Conservation (phyloP, 176 grass and related monocot species). For the Cenchrus americanus region DNA sequence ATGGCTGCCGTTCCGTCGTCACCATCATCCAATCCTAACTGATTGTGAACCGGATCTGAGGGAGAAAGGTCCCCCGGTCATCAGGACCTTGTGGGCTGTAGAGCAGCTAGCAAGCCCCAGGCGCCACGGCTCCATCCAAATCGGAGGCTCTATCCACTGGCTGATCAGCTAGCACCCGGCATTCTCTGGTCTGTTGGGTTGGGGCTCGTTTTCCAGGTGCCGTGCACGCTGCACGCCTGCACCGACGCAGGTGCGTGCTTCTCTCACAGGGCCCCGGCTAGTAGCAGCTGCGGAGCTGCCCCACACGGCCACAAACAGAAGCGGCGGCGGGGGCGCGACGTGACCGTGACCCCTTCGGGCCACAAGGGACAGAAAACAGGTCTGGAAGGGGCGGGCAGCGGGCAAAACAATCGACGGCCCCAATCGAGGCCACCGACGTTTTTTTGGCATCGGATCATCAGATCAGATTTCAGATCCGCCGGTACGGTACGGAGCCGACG, state of each 20-base stretch:
- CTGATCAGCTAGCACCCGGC: not conserved
- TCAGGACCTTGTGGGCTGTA: not conserved
- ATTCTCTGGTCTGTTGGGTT: not conserved
- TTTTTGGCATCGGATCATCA: not conserved
- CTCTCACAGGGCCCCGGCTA: not conserved
- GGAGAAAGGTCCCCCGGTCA: not conserved
- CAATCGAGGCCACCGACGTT: not conserved
- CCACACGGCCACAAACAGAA: not conserved
- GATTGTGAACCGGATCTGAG: too few relatives aligned
- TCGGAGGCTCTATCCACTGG: not conserved
- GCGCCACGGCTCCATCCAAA: not conserved
- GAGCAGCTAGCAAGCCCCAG: conserved; percentile 4
- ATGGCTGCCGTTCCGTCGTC: not conserved
- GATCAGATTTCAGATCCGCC: not conserved
- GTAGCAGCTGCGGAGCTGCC: too few relatives aligned
- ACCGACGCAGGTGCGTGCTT: not conserved
- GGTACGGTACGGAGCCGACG: conserved; percentile 12
- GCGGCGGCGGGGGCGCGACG: too few relatives aligned
- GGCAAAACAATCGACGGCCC: not conserved
- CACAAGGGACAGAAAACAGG: not conserved
- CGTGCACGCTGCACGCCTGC: too few relatives aligned
- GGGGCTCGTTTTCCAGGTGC: conserved; percentile 6
- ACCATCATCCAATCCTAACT: not conserved
- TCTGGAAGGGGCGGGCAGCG: not conserved
- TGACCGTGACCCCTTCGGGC: too few relatives aligned